These are phyloP conservation scores for Cladosporium cucumerinum DNA, from an alignment of 2,329 filamentous ascomycete species.

Conservation along the genomic window DNA sequence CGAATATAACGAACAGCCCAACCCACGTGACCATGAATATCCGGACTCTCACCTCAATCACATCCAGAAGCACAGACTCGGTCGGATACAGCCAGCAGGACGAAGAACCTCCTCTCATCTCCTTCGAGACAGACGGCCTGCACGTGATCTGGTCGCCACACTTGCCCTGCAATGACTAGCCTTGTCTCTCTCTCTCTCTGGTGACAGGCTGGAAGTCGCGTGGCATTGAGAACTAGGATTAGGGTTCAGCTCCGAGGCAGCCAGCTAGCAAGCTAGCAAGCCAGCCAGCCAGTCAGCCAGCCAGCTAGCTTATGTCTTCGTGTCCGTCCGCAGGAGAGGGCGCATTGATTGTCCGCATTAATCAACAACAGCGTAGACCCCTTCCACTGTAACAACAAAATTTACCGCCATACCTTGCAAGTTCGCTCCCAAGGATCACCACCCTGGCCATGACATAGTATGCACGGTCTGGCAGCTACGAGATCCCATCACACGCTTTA, in stretches of 20 bases:
- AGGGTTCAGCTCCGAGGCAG: constrained; percentile 12
- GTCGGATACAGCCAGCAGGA: neutral
- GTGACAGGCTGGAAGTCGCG: neutral
- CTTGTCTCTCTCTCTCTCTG: neutral
- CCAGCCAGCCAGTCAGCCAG: neutral
- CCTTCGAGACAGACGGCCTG: neutral
- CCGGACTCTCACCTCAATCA: neutral
- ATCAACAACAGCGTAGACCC: neutral
- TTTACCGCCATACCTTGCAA: neutral
- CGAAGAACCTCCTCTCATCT: neutral
- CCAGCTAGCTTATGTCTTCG: neutral
- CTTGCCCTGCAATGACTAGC: neutral
- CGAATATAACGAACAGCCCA: neutral
- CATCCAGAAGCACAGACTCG: neutral
- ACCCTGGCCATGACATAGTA: constrained; percentile 15
- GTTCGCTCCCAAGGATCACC: neutral
- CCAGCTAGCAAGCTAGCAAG: neutral
- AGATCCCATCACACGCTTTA: constrained; percentile 15
- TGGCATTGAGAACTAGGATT: neutral
- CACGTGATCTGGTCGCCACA: neutral
- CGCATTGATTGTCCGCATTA: neutral
- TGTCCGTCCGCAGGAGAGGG: constrained; percentile 7
- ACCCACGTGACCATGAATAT: neutral
- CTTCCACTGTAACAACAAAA: neutral
- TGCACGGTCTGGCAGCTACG: constrained; percentile 10